Percentiles rank a stretch among this genome's conserved stretches.
Evolutionary conservation across 179 eudicot genomes (phyloP).

Genomic region (Silene coronaria): DNA sequence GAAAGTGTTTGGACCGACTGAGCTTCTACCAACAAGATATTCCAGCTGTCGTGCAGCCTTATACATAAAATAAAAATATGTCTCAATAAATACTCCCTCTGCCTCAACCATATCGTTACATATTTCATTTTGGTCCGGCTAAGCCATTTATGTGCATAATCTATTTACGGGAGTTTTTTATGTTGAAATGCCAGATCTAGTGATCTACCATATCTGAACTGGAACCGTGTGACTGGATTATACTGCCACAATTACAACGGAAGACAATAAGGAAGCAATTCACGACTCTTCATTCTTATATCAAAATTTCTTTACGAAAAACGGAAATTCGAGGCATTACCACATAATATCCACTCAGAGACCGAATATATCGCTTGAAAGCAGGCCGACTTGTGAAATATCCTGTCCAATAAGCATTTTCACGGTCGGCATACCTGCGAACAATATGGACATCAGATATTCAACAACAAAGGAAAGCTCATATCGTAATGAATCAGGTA

Average conservation of each 20-base stretch:
- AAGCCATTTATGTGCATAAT: no score
- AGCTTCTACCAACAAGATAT: constrained; percentile 50
- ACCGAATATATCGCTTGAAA: constrained; percentile 63
- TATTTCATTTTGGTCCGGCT: no score
- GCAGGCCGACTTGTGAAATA: constrained; percentile 85
- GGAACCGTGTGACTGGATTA: no score
- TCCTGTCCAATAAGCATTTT: constrained; percentile 83
- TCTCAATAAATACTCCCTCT: background rate
- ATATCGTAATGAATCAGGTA: background rate
- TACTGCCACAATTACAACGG: background rate
- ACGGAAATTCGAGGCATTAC: constrained; percentile 28
- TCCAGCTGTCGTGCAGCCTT: constrained; percentile 95
- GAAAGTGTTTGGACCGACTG: constrained; percentile 48
- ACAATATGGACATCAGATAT: background rate
- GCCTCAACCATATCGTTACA: no score
- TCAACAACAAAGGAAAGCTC: background rate
- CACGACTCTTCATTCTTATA: background rate
- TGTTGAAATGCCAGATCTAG: no score
- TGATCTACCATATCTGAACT: no score
- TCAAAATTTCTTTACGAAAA: background rate
- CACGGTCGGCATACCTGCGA: constrained; percentile 67
- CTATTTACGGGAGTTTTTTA: no score
- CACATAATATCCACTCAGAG: constrained; percentile 83
- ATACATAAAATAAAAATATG: background rate
- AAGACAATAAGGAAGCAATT: background rate